phyloP scores from a whole-genome alignment of 495 filamentous ascomycete genomes.

The Tuber umbilicatum region DNA sequence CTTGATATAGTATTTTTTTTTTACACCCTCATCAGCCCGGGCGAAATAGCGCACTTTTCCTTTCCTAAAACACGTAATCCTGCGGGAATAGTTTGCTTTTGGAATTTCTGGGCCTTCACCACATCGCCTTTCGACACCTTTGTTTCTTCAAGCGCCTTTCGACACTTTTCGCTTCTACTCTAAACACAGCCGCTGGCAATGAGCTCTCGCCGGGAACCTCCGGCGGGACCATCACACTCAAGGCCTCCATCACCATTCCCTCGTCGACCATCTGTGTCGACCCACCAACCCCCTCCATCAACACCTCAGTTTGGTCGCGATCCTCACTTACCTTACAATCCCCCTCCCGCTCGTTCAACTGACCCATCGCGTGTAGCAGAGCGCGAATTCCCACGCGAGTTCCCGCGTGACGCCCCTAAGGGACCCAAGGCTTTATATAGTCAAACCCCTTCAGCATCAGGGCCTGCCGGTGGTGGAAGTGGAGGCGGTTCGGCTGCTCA shows the following conservation, averaged over 20 bases:
- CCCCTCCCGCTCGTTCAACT: conserved; percentile 19
- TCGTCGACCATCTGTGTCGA: conserved; percentile 40
- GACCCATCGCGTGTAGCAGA: conserved; percentile 17
- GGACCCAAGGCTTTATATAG: conserved; percentile 37
- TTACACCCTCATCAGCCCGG: neutral
- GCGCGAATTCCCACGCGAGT: conserved; percentile 32
- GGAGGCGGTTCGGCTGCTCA: conserved; percentile 19
- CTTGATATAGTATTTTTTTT: neutral
- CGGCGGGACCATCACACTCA: conserved; percentile 29
- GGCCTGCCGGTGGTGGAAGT: conserved; percentile 16
- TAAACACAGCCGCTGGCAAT: conserved; percentile 9
- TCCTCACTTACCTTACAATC: conserved; percentile 28
- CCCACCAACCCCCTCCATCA: conserved; percentile 40
- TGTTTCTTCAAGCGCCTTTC: neutral
- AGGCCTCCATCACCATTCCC: conserved; percentile 29
- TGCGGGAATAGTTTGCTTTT: neutral
- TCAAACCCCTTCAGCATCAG: conserved; percentile 20
- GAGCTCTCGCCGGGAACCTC: conserved; percentile 33
- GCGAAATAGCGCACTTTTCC: neutral
- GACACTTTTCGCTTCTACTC: neutral
- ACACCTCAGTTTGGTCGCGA: conserved; percentile 38
- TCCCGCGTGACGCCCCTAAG: conserved; percentile 39
- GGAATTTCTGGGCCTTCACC: neutral
- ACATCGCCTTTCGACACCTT: neutral
- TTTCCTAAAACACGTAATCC: neutral